Evolutionary conservation across 768 basidiomycete species (phyloP), one percentile per base, ranked within the genome.

Genomic region (Pleurotus ostreatus): DNA sequence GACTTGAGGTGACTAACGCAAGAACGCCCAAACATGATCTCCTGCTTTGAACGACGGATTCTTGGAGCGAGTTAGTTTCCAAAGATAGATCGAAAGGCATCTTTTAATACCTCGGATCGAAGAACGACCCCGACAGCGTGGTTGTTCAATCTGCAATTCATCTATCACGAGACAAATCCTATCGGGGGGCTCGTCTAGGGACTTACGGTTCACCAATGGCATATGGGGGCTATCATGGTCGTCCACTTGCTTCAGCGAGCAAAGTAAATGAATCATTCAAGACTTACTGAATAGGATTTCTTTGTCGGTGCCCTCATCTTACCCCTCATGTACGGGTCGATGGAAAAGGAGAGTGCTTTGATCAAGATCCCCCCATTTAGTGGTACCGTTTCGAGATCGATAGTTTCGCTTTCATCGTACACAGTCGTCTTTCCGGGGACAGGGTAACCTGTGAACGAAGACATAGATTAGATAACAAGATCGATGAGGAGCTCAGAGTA

Each of bases 331-430:
- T 77, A 77, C 1, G 77, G 75, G 56, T 79, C 78, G 39, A 78
- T 61, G 0, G 76, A 75, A 4, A 79, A 62, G 1, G 71, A 72
- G 13, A 85, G 71, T 0, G 73, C 74, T 65, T 84, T 85, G 60
- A 82, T 45, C 6, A 85, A 62, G 55, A 81, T 62, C 0, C 79
- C 78, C 0, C 78, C 78, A 16, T 79, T 65, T 41, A 82, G 63
- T 1, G 74, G 64, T 0, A 73, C 74, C 25, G 62, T 74, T 15
- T 81, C 78, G 16, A 76, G 61, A 59, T 85, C 83, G 61, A 85
- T 83, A 0, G 68, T 75, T 54, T 74, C 62, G 0, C 68, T 74
- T 3, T 56, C 66, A 56, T 83, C 80, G 57, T 79, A 73, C 0
- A 75, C 61, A 2, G 74, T 74, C 4, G 78, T 79, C 60, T 78